These are phyloP conservation scores for Venturia asperata DNA, from an alignment of 2,329 filamentous ascomycete species.

Conservation along the genomic window DNA sequence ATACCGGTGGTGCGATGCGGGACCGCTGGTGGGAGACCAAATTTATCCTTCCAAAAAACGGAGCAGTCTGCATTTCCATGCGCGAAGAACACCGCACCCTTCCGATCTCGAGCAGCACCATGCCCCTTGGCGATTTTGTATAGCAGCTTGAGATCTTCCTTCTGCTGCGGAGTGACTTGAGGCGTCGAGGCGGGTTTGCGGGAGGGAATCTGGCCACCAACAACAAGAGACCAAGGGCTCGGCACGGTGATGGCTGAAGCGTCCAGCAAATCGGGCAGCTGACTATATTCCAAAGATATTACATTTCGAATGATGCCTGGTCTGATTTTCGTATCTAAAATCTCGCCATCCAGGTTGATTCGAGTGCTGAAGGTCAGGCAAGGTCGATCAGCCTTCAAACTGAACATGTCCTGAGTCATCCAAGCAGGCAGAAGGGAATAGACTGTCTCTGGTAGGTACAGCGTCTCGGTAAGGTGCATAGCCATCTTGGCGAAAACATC, in stretches of 20 bases:
- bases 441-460: slow-evolving; percentile 51
- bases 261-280: slow-evolving; percentile 12
- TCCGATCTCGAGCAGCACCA: slow-evolving; percentile 26
- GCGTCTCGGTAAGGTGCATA: slow-evolving; percentile 48
- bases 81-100: slow-evolving; percentile 8
- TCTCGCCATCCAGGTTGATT: slow-evolving; percentile 44
- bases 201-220: slow-evolving; percentile 29
- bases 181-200: neutral
- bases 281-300: slow-evolving; percentile 40
- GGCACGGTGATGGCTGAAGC: neutral
- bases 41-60: neutral
- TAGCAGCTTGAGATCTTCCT: slow-evolving; percentile 28
- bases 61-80: neutral
- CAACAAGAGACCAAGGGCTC: slow-evolving; percentile 23
- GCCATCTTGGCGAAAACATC: slow-evolving; percentile 55
- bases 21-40: slow-evolving; percentile 5
- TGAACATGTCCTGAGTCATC: slow-evolving; percentile 46
- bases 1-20: slow-evolving; percentile 25
- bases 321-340: slow-evolving; percentile 48
- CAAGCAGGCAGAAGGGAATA: slow-evolving; percentile 51
- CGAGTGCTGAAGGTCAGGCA: slow-evolving; percentile 55
- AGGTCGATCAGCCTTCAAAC: slow-evolving; percentile 47
- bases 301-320: slow-evolving; percentile 51
- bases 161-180: slow-evolving; percentile 22
- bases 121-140: slow-evolving; percentile 27